phyloP scores from a whole-genome alignment of 305 asterid genomes.

The Fraxinus baroniana region DNA sequence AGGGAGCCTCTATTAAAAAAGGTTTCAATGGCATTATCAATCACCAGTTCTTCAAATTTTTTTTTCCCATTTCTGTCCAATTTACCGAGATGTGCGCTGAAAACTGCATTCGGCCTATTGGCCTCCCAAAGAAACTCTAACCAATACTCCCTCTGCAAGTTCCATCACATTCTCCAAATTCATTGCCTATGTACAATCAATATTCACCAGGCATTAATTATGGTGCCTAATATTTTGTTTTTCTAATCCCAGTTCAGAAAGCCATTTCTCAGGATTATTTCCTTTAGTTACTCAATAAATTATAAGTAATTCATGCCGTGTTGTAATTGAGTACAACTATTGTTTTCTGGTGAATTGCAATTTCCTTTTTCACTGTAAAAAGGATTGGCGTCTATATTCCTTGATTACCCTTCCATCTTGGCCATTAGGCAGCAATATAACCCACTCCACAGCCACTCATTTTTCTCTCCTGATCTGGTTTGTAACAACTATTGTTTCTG shows the following conservation, averaged over 20 bases:
- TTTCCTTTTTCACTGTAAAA: not conserved
- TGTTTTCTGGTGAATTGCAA: not conserved
- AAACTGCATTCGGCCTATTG: not conserved
- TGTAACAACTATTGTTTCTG: not conserved
- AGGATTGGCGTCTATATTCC: too few species aligned
- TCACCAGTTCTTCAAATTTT: too few species aligned
- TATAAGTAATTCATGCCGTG: not conserved
- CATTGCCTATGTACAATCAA: not conserved
- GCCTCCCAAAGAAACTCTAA: too few species aligned
- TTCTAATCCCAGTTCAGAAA: not conserved
- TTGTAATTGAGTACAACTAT: not conserved
- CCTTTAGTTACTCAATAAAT: not conserved
- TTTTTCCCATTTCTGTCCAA: not conserved
- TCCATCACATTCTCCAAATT: not conserved
- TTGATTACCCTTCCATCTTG: too few species aligned
- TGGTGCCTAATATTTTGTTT: not conserved
- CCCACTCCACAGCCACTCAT: too few species aligned
- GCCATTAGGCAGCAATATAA: too few species aligned
- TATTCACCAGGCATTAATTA: not conserved
- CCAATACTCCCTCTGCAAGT: not conserved
- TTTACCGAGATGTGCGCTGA: not conserved
- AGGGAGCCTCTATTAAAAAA: too few species aligned
- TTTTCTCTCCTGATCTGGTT: too few species aligned
- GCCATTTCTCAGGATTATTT: not conserved
- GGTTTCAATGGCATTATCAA: too few species aligned